A percentile compares a stretch with the other conserved stretches of the same genome.
Conservation (phyloP, 176 grass and related monocot genomes). For the Juncus inflexus region DNA sequence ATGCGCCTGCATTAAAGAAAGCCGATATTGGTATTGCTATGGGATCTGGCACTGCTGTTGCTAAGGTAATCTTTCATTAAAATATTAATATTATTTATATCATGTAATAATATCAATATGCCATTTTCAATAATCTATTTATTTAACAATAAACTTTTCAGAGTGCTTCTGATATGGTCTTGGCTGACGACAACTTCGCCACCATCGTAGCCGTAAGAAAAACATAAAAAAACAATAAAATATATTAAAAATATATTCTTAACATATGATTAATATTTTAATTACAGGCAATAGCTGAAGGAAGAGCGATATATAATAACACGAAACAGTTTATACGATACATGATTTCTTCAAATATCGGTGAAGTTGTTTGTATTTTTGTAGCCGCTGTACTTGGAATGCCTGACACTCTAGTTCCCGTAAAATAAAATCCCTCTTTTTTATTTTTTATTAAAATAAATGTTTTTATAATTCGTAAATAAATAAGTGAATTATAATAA, state of each 20-base stretch:
- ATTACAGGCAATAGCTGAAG: slow-evolving; percentile 89
- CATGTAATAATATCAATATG: neutral
- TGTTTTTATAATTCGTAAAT: slow-evolving; percentile 6
- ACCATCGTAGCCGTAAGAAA: slow-evolving; percentile 92
- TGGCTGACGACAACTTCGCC: slow-evolving; percentile 98
- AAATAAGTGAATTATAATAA: neutral
- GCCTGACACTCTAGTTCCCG: slow-evolving; percentile 93
- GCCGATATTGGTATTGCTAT: slow-evolving; percentile 99
- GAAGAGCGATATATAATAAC: slow-evolving; percentile 99
- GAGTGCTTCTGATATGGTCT: slow-evolving; percentile 99
- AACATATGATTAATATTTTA: slow-evolving; percentile 32
- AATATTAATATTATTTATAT: slow-evolving; percentile 6
- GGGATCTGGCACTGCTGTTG: slow-evolving; percentile 98
- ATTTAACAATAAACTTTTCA: slow-evolving; percentile 44
- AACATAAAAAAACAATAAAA: slow-evolving; percentile 29
- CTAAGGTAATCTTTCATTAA: slow-evolving; percentile 55
- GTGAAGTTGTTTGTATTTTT: slow-evolving; percentile 98
- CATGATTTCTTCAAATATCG: slow-evolving; percentile 99
- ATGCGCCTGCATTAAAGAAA: slow-evolving; percentile 98
- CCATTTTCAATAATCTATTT: neutral
- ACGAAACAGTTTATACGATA: slow-evolving; percentile 98
- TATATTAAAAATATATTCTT: slow-evolving; percentile 15
- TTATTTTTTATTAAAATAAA: slow-evolving; percentile 9
- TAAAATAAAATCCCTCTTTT: slow-evolving; percentile 40
- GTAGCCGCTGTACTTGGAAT: slow-evolving; percentile 95